phyloP scores from a whole-genome alignment of 1,284 basidiomycete genomes.

The Phellinidium pouzarii region DNA sequence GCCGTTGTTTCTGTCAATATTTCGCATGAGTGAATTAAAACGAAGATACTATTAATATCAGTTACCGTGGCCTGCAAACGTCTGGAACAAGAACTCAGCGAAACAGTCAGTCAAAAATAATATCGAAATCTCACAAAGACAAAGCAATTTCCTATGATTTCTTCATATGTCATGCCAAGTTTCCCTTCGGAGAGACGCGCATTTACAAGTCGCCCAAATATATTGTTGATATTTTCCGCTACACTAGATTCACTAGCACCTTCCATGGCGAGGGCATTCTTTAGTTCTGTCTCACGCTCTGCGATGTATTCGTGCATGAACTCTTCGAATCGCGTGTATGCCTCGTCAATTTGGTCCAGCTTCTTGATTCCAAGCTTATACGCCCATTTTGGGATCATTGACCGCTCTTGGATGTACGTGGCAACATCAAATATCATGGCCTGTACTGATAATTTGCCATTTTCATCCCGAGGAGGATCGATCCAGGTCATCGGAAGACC shows the following conservation, averaged over 20 bases:
- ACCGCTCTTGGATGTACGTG: slow-evolving; percentile 2
- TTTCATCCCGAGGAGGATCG: slow-evolving; percentile 8
- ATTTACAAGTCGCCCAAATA: slow-evolving; percentile 16
- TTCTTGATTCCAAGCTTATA: slow-evolving; percentile 10
- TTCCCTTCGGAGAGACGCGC: slow-evolving; percentile 16
- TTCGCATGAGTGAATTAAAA: background rate
- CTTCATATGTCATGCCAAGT: slow-evolving; percentile 12
- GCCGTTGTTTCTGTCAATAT: slow-evolving; percentile 19
- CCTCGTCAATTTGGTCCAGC: slow-evolving; percentile 11
- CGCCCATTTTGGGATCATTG: slow-evolving; percentile 9
- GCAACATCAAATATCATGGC: slow-evolving; percentile 15
- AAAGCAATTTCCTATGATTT: slow-evolving; percentile 21
- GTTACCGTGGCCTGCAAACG: slow-evolving; percentile 21
- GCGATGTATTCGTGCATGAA: slow-evolving; percentile 13
- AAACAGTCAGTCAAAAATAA: background rate
- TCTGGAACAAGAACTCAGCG: background rate
- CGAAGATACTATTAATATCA: background rate
- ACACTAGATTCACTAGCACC: background rate
- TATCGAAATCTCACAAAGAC: slow-evolving; percentile 12
- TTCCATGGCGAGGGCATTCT: slow-evolving; percentile 9
- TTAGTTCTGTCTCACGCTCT: slow-evolving; percentile 11
- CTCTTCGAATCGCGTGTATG: slow-evolving; percentile 12
- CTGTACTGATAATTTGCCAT: slow-evolving; percentile 12
- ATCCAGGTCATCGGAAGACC: slow-evolving; percentile 17
- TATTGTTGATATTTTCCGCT: slow-evolving; percentile 8